Percentiles rank a stretch among this genome's conserved stretches.
These are phyloP conservation scores for Exobasidium cylindrosporum DNA, from an alignment of 1,284 basidiomycete genomes.

Conservation along the genomic window DNA sequence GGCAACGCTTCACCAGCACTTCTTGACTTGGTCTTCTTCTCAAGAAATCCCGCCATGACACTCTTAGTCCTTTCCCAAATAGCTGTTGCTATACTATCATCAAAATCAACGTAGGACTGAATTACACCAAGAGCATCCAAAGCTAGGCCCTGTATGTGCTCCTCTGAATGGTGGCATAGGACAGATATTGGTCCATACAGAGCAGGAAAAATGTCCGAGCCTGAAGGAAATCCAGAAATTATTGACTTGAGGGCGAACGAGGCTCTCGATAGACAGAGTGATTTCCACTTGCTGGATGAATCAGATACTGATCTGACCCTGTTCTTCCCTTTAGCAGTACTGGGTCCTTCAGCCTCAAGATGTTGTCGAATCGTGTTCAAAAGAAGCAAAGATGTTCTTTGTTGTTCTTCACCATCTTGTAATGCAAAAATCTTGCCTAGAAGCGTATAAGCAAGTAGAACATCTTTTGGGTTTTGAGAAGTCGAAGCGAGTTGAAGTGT, in stretches of 20 bases:
- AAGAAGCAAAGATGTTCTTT: constrained; percentile 22
- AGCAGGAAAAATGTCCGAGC: background rate
- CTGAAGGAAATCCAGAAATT: background rate
- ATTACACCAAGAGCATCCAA: background rate
- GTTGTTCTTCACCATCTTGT: background rate
- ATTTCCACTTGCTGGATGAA: background rate
- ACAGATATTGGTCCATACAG: constrained; percentile 3
- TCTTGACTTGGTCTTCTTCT: background rate
- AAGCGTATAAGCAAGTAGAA: constrained; percentile 23
- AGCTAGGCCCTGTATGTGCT: background rate
- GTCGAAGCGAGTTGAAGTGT: constrained; percentile 26
- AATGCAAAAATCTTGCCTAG: constrained; percentile 12
- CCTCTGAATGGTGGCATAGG: background rate
- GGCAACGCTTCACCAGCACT: background rate
- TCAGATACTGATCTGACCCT: background rate
- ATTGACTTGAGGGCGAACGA: constrained; percentile 10
- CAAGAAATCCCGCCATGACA: background rate
- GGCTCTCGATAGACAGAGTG: background rate
- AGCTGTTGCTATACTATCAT: background rate
- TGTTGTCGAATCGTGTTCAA: constrained; percentile 29
- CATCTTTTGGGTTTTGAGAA: constrained; percentile 24
- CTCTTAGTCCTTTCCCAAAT: background rate
- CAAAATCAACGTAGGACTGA: background rate
- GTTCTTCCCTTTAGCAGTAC: background rate
- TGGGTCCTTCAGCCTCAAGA: constrained; percentile 2